A percentile compares a stretch with the other conserved stretches of the same genome.
Evolutionary conservation across 352 stramenopile genomes (phyloP).

Genomic region (Blastocystis sp.): DNA sequence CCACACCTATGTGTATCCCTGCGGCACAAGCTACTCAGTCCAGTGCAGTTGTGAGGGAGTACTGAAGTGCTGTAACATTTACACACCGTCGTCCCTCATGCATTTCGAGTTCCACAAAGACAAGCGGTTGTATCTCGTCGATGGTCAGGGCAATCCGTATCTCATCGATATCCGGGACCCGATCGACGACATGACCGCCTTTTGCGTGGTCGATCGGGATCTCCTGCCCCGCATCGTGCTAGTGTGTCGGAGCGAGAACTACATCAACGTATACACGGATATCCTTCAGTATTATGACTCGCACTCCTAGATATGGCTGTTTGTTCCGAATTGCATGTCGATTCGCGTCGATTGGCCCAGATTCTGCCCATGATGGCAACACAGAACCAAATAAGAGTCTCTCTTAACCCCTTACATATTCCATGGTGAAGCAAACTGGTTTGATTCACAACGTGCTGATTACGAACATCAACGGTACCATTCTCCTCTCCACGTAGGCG

Average conservation of each 20-base stretch:
- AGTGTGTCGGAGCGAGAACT: conserved; percentile 11
- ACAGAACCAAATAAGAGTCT: neutral
- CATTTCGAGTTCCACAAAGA: neutral
- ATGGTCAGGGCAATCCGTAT: neutral
- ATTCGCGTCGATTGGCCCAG: neutral
- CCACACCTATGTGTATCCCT: neutral
- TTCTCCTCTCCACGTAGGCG: conserved; percentile 46
- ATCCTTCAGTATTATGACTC: conserved; percentile 32
- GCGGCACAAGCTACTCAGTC: neutral
- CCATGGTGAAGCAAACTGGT: conserved; percentile 38
- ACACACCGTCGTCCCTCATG: neutral
- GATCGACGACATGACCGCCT: neutral
- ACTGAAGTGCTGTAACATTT: neutral
- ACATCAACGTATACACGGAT: conserved; percentile 39
- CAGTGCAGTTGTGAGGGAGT: conserved; percentile 33
- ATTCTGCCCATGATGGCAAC: neutral
- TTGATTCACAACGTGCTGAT: conserved; percentile 65
- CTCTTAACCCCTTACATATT: neutral
- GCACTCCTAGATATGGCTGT: conserved; percentile 4
- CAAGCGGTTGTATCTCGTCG: neutral
- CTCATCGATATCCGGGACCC: conserved; percentile 5
- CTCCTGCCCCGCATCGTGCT: conserved; percentile 1
- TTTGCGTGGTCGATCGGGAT: neutral
- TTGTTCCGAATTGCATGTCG: conserved; percentile 1
- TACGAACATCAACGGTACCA: conserved; percentile 59